A percentile compares a stretch with the other conserved stretches of the same genome.
Conservation (phyloP, 805 yeast species). For the Lipomyces starkeyi region DNA sequence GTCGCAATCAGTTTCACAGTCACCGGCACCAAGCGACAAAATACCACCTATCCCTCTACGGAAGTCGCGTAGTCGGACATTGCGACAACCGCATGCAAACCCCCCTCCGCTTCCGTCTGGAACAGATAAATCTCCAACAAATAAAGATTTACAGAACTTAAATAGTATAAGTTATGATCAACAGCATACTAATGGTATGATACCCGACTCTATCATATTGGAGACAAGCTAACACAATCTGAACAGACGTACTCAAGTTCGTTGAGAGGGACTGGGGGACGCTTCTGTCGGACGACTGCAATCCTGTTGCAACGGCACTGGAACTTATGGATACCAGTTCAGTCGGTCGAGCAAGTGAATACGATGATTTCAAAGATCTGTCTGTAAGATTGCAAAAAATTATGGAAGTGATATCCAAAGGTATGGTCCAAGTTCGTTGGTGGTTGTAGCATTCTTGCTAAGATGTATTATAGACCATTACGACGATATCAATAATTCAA, state of each 20-base stretch:
- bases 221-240: slow-evolving; percentile 5
- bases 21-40: not conserved
- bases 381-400: slow-evolving; percentile 62
- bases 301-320: slow-evolving; percentile 85
- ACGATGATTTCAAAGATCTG: slow-evolving; percentile 67
- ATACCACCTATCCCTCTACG: slow-evolving; percentile 28
- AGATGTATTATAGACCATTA: slow-evolving; percentile 54
- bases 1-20: not conserved
- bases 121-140: slow-evolving; percentile 6
- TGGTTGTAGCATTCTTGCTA: not conserved
- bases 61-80: slow-evolving; percentile 20
- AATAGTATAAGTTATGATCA: slow-evolving; percentile 9
- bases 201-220: not conserved
- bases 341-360: slow-evolving; percentile 84
- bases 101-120: slow-evolving; percentile 13
- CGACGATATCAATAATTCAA: slow-evolving; percentile 81
- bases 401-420: slow-evolving; percentile 74
- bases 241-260: slow-evolving; percentile 37
- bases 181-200: slow-evolving; percentile 6
- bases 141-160: not conserved
- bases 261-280: slow-evolving; percentile 58
- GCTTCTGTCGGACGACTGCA: slow-evolving; percentile 60
- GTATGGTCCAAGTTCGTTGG: slow-evolving; percentile 30
- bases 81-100: not conserved
- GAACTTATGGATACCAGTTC: slow-evolving; percentile 84